A percentile compares a stretch with the other conserved stretches of the same genome.
Evolutionary conservation across 2,329 filamentous ascomycete genomes (phyloP).

Genomic region (Paraphoma sp.): DNA sequence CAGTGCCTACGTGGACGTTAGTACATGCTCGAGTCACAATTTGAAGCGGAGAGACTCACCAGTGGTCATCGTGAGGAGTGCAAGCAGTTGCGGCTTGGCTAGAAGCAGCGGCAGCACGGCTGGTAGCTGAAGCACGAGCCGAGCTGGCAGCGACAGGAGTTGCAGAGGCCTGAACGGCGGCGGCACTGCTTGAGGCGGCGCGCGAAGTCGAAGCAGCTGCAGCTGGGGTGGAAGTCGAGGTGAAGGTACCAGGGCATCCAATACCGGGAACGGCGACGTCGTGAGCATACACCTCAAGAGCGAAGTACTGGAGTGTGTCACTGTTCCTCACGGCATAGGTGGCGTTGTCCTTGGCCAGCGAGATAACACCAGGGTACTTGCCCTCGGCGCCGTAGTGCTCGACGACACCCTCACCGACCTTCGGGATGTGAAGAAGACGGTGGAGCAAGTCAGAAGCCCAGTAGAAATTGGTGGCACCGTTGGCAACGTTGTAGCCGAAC

Average conservation of each 20-base stretch:
- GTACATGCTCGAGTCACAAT: too few relatives aligned
- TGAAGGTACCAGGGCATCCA: constrained; percentile 62
- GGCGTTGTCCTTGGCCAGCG: constrained; percentile 59
- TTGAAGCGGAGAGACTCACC: constrained; percentile 1
- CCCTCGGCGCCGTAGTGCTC: constrained; percentile 68
- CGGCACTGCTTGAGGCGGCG: constrained; percentile 4
- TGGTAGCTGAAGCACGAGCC: constrained; percentile 5
- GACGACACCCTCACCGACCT: constrained; percentile 65
- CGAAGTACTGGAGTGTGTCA: constrained; percentile 71
- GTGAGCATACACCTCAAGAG: constrained; percentile 70
- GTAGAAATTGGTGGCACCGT: constrained; percentile 64
- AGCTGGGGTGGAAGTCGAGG: constrained; percentile 13
- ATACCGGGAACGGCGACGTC: constrained; percentile 69
- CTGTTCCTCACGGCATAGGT: constrained; percentile 63
- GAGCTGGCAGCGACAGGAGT: constrained; percentile 7
- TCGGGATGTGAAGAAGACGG: constrained; percentile 68
- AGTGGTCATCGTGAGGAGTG: constrained; percentile 32
- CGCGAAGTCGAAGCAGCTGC: constrained; percentile 8
- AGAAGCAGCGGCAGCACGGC: constrained; percentile 1
- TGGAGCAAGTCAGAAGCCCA: constrained; percentile 73
- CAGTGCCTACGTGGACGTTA: constrained; percentile 12
- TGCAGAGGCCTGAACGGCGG: background rate
- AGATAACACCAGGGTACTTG: constrained; percentile 62
- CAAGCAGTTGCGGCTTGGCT: constrained; percentile 15
- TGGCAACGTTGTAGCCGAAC: constrained; percentile 67